Evolutionary conservation across 768 basidiomycete genomes (phyloP), one percentile per base, ranked within the genome.

Genomic region (Boletus rufocinnamomeus): DNA sequence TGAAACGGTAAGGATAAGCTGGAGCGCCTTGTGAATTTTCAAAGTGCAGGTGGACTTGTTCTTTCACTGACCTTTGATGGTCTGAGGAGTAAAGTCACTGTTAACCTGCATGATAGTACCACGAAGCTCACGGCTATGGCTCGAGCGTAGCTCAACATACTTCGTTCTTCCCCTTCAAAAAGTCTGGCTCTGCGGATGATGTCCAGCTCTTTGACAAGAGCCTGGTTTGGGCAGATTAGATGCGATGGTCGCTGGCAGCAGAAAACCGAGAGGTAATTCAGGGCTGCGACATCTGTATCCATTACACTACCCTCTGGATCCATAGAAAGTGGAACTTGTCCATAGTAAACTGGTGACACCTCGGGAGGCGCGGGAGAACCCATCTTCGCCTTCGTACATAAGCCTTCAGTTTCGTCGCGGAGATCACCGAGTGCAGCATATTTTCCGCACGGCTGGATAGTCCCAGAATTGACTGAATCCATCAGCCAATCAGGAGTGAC

Each of bases 401-500:
- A 67, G 21, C 73, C 61, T n/a, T 70, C 71, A 0, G 80, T 83
- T 57, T 80, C 75, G 9, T 82, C 72, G 23, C 75, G 76, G 44
- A 87, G 71, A 58, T 83, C 80, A 11, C 69, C 62, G 13, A 91
- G 55, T 2, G 87, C 87, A 40, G 81, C 77, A 67, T 86, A 91
- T 38, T 77, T 72, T 1, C 75, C 80, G 58, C 75, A 89, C 0
- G 86, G 81, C 4, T 85, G 72, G 0, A 76, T 65, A 17, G 65
- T 73, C 1, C 79, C 76, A 44, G 76, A 72, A 27, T 71, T 66
- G 19, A 84, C 72, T 4, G 86, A 88, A 56, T 87, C 81, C 34
- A 71, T 77, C 19, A 93, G 78, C 91, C 90, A 93, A 34, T 82
- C 75, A 1, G 89, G 88, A 2, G 81, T 85, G 13, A 93, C 88